Conservation (phyloP, 495 filamentous ascomycete species). For the Lichina pygmaea region DNA sequence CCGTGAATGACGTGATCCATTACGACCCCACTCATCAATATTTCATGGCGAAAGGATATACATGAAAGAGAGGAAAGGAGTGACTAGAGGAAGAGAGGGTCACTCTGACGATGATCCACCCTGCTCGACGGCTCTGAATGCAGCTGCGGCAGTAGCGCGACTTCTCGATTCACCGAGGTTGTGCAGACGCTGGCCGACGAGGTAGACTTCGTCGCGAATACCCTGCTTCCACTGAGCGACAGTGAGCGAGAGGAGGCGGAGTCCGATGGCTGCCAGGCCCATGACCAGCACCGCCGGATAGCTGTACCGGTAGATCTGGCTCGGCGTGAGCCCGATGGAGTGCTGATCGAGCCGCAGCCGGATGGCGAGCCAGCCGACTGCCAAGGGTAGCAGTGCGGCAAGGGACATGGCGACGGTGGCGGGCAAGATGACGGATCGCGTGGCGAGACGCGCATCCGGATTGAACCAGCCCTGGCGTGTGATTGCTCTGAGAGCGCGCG, state of each 20-base stretch:
- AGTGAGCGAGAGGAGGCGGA: conserved; percentile 20
- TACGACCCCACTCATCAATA: no score
- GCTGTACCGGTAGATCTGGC: conserved; percentile 40
- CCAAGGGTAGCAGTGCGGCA: conserved; percentile 31
- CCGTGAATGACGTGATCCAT: no score
- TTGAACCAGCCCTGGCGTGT: conserved; percentile 55
- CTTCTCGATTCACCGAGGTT: conserved; percentile 46
- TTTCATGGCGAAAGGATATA: no score
- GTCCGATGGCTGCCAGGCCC: conserved; percentile 15
- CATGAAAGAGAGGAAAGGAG: no score
- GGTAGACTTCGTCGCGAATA: conserved; percentile 82
- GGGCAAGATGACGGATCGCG: conserved; percentile 58
- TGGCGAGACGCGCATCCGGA: conserved; percentile 54
- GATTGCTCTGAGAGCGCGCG: conserved; percentile 46
- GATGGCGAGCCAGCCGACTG: conserved; percentile 19
- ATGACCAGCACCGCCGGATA: conserved; percentile 34
- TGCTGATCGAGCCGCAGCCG: conserved; percentile 16
- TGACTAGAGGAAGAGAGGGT: no score
- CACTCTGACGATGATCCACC: no score
- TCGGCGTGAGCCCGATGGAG: conserved; percentile 18
- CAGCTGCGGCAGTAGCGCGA: no score
- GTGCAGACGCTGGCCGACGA: conserved; percentile 81
- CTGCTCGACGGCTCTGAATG: no score
- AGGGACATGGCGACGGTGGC: conserved; percentile 25
- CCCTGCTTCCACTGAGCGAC: conserved; percentile 52